Evolutionary conservation across 1,284 basidiomycete species (phyloP), one percentile per base, ranked within the genome.

Genomic region (Heterobasidion irregulare): DNA sequence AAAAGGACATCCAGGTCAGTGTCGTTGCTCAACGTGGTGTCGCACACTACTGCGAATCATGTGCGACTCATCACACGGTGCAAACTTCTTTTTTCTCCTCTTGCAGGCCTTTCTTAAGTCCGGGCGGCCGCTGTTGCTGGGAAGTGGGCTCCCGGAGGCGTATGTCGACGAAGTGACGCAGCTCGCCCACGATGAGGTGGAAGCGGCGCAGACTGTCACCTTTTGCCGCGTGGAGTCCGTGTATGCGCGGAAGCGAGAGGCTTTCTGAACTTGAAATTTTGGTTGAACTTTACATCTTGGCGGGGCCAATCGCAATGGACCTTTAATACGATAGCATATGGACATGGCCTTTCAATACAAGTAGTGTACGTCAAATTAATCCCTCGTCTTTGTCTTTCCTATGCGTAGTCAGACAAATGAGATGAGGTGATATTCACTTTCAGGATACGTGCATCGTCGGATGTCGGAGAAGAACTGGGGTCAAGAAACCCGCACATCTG

Each of bases 91-190:
- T 10, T 55, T 36, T n/a, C 50, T 9, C 52, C 18, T 45, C 47
- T 45, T 49, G 7, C 58, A 89, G 86, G 73, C 77, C 10, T 88
- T 89, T 62, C 61, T 89, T 47, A 74, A 73, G 55, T 81, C 83
- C 1, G 80, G 79, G 15, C 74, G 83, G n/a, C 83, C 86, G 34
- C 69, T 89, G 45, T 73, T 90, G 2, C 75, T 89, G 7, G 77
- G 79, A 13, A 78, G 73, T 60, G 87, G 84, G 6, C 63, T 88
- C 34, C 66, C 79, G 2, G 74, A 77, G 62, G 64, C 69, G 8
- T 62, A 81, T 16, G 73, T 87, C 18, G 70, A 82, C 56, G 70
- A 76, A 36, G 66, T 89, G 13, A 74, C 86, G 64, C 57, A 56
- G 3, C 75, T 78, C 32, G 77, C 80, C 9, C 67, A 66, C 18